Evolutionary conservation across 2,329 filamentous ascomycete species (phyloP).

Genomic region (Lachnellula suecica): DNA sequence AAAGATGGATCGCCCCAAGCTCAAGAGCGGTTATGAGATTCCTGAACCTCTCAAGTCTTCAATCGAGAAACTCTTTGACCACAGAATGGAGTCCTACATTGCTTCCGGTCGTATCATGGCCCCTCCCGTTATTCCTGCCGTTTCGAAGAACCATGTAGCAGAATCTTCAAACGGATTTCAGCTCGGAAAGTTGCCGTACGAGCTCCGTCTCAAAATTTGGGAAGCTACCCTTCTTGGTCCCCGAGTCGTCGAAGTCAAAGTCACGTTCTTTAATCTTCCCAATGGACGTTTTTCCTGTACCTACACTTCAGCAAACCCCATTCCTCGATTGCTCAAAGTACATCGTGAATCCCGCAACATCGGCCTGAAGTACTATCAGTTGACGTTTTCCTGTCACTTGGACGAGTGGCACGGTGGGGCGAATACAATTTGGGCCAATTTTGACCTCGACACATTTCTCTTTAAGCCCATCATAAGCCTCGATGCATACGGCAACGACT

Average conservation of each 20-base stretch:
- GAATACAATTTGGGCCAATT: not conserved
- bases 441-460: not conserved
- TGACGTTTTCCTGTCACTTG: not conserved
- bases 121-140: not conserved
- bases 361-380: not conserved
- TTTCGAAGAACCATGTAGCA: not conserved
- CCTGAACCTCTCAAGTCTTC: not conserved
- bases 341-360: not conserved
- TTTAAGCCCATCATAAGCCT: too few relatives aligned
- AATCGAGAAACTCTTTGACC: not conserved
- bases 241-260: not conserved
- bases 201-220: not conserved
- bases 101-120: not conserved
- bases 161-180: not conserved
- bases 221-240: not conserved
- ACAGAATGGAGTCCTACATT: fast-evolving
- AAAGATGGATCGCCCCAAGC: not conserved
- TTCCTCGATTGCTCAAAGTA: not conserved
- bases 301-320: not conserved
- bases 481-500: too few relatives aligned
- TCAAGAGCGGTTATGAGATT: not conserved
- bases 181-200: not conserved
- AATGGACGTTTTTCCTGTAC: not conserved
- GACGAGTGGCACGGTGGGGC: not conserved
- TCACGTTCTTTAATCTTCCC: too few relatives aligned